Base-by-base conservation (phyloP, 2,329 filamentous ascomycete genomes). In the Lithohypha guttulata region DNA sequence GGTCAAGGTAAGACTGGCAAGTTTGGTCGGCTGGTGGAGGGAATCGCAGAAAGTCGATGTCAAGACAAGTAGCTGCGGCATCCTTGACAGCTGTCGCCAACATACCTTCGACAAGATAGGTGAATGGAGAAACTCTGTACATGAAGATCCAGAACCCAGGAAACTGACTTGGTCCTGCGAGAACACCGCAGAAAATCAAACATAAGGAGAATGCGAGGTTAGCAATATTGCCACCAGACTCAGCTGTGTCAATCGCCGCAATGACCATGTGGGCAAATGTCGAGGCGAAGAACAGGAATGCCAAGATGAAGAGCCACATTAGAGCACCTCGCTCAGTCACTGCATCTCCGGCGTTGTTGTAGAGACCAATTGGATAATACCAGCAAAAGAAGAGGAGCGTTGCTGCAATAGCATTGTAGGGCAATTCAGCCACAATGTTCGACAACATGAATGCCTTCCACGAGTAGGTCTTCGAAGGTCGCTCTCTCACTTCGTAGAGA, bases 51-150 rank as follows among this genome's bases (percentile, higher is more conserved):
- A 74, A 69, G 57, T 94, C 86, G 54, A 81, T 82, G 4, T 57
- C 47, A 0, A 81, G 74, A 58, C 86, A 94, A 0, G 56, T 49
- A 21, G 89, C 76, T 0, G 61, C 34, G 0, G 74, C 75, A 51
- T 81, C 78, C 27, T 81, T 81, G 4, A 93, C 63, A 2, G 75
- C 83, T 0, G 73, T 73, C 0, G 79, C 71, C 0, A 89, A 59
- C 63, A 93, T 77, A 15, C 78, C 82, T 7, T 72, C 71, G 18
- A 89, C 75, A 11, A 91, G 64, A 56, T 93, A 94, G 0, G 81
- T 87, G 51, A 94, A 82, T 0, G 86, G 85, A 0, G 79, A 85
- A 34, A 86, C 63, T 32, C 81, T 75, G 57, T 84, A 81, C 80
- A 84, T 84, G 62, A 83, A 84, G 44, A 75, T 75, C 81, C 81